Evolutionary conservation across 2,329 filamentous ascomycete species (phyloP), one percentile per base, ranked within the genome.

Genomic region (Blumeria hordei): DNA sequence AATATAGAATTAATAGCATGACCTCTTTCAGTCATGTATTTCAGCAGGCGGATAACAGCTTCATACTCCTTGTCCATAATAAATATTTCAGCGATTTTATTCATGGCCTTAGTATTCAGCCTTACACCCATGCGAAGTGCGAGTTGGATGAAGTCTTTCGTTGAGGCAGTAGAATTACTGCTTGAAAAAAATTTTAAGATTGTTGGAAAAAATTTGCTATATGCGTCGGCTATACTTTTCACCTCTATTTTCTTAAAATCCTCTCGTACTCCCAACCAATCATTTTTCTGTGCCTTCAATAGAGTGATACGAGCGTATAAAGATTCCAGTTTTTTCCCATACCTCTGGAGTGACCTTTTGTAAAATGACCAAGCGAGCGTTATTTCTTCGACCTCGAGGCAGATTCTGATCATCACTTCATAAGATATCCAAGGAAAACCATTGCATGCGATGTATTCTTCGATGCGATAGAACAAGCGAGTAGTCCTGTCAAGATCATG

Each of bases 391-490:
- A 62, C 61, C 37, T 66, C 62, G 7, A 67, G 47, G 54, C 62
- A 66, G 32, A 59, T 63, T 34, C 64, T 63, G 32, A 66, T 64
- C 28, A 65, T 64, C 12, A 59, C 59, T 36, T 57, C 59, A 54
- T 65, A 66, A 43, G 57, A 45, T 32, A 61, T 61, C 39, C 60
- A 56, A 11, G 63, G 63, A 41, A 58, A 58, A 28, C 55, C 52
- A 14, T 56, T 58, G 6, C 36, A 28, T 32, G 54, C 34, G 49
- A 58, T 28, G 3, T 59, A 45, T 18, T 55, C 50, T 36, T 62
- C 56, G 1, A 64, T 53, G 3, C 62, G 58, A 9, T 59, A 55
- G 45, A 67, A 66, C 9, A 63, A 54, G 3, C 55, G 59, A 55
- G 54, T 50, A 36, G 61, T 61, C 18, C 44, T 53, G 5, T 43